phyloP scores from a whole-genome alignment of 2,329 filamentous ascomycete genomes.

The Setomelanomma holmii region DNA sequence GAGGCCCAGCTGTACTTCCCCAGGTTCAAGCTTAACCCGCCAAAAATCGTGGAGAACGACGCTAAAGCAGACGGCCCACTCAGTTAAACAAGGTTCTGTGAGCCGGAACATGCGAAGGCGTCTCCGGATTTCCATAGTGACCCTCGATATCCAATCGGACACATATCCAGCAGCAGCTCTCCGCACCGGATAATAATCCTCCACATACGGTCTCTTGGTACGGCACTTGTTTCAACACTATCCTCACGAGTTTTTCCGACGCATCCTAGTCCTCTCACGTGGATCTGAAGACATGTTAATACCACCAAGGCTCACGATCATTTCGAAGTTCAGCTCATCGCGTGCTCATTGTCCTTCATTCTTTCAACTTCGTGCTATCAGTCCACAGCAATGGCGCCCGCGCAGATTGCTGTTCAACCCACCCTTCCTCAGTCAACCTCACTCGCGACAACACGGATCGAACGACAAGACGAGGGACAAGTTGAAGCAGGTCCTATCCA shows the following conservation, averaged over 20 bases:
- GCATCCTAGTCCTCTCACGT: neutral
- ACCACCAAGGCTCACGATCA: neutral
- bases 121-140: neutral
- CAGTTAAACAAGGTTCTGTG: neutral
- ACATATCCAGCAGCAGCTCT: neutral
- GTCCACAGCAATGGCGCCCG: constrained; percentile 22
- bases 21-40: neutral
- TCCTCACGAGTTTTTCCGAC: neutral
- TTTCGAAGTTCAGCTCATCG: neutral
- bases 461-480: constrained; percentile 1
- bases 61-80: neutral
- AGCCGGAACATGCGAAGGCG: neutral
- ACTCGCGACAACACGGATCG: neutral
- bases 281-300: neutral
- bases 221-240: neutral
- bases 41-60: neutral
- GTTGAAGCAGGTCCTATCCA: constrained; percentile 13
- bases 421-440: constrained; percentile 3
- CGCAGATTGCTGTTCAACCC: constrained; percentile 23
- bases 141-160: neutral
- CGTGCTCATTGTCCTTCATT: neutral
- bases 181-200: neutral
- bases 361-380: neutral
- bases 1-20: neutral
- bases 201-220: neutral